Percentiles rank a stretch among this genome's conserved stretches.
Evolutionary conservation across 352 stramenopile genomes (phyloP).

Genomic region (Phytophthora sojae): DNA sequence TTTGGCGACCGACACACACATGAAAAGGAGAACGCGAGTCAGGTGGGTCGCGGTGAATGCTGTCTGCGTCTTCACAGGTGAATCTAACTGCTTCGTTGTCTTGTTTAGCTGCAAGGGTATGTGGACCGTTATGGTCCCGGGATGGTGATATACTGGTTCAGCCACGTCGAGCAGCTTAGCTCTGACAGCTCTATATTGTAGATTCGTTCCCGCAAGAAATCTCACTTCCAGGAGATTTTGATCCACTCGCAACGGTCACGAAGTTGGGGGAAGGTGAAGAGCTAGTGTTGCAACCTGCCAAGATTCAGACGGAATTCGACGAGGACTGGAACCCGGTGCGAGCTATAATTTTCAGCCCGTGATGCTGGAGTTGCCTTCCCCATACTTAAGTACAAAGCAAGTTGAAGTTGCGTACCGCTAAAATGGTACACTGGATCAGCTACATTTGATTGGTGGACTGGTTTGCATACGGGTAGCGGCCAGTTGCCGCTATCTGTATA

Average conservation of each 20-base stretch:
- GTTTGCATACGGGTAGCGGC: neutral
- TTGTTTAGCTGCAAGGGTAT: slow-evolving; percentile 71
- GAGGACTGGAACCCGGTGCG: slow-evolving; percentile 44
- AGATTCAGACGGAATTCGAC: slow-evolving; percentile 46
- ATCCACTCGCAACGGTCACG: slow-evolving; percentile 36
- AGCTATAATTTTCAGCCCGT: slow-evolving; percentile 24
- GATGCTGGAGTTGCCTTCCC: too few species aligned
- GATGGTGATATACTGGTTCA: slow-evolving; percentile 93
- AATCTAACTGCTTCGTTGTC: neutral
- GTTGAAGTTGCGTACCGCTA: neutral
- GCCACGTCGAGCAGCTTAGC: slow-evolving; percentile 66
- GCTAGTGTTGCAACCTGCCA: slow-evolving; percentile 29
- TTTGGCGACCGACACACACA: slow-evolving; percentile 85
- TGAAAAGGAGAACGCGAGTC: slow-evolving; percentile 76
- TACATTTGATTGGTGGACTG: neutral
- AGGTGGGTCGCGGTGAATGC: slow-evolving; percentile 32
- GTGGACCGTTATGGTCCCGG: slow-evolving; percentile 84
- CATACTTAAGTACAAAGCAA: neutral
- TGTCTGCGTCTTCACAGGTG: neutral
- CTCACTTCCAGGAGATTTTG: slow-evolving; percentile 60
- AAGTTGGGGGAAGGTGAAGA: slow-evolving; percentile 28
- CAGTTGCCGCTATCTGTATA: neutral
- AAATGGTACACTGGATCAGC: neutral
- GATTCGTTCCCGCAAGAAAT: slow-evolving; percentile 64
- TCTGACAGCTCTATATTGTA: slow-evolving; percentile 66